Conservation (phyloP, 139 green algal species). For the Chlamydomonas schloesseri region DNA sequence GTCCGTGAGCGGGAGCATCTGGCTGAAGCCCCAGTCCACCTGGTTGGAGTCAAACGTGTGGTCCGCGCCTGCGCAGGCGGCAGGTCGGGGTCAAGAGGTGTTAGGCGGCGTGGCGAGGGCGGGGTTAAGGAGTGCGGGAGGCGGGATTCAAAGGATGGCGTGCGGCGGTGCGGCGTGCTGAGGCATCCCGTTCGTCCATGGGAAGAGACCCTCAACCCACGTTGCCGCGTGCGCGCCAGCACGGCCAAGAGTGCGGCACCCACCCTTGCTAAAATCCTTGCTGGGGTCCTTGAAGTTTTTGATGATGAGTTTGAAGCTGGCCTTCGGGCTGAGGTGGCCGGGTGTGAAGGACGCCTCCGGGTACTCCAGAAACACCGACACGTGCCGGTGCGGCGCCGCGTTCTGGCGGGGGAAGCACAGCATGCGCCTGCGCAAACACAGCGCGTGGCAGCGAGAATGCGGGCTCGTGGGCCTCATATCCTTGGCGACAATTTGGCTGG, state of each 20-base stretch:
- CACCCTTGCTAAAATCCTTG: conserved; percentile 74
- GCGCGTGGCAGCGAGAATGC: too few species aligned
- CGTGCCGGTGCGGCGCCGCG: conserved; percentile 2
- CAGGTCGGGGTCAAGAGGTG: not conserved
- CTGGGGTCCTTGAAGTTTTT: conserved; percentile 76
- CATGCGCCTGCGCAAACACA: conserved; percentile 72
- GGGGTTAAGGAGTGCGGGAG: not conserved
- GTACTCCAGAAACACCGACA: conserved; percentile 85
- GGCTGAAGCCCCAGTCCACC: conserved; percentile 93
- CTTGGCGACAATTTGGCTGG: too few species aligned
- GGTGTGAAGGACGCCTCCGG: conserved; percentile 72
- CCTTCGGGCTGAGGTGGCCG: conserved; percentile 70
- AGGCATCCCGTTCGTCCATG: too few species aligned
- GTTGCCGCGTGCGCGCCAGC: too few species aligned
- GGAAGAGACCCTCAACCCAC: too few species aligned
- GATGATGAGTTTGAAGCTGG: conserved; percentile 85
- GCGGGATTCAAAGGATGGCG: not conserved
- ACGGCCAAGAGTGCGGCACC: too few species aligned
- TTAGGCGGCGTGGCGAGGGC: too few species aligned
- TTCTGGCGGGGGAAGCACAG: conserved; percentile 83
- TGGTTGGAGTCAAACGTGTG: conserved; percentile 79
- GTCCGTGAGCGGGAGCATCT: conserved; percentile 80
- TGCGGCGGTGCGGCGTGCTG: too few species aligned
- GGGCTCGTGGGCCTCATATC: too few species aligned
- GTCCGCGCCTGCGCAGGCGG: conserved; percentile 61